Percentiles rank a stretch among this genome's conserved stretches.
These are phyloP conservation scores for Xylaria sp. DNA, from an alignment of 2,329 filamentous ascomycete species.

Conservation along the genomic window DNA sequence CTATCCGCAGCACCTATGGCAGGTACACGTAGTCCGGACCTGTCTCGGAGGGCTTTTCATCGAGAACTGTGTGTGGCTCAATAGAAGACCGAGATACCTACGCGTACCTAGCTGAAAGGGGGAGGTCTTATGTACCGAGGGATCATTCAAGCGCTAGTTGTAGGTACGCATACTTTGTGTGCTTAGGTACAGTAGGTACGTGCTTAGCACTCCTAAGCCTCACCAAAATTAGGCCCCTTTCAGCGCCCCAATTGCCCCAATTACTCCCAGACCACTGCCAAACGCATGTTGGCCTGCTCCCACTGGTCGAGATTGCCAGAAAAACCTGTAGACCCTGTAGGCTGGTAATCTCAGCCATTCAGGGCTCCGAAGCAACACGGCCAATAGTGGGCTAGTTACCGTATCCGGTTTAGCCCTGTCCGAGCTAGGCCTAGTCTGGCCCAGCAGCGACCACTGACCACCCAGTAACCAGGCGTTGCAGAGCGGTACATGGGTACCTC, in stretches of 20 bases:
- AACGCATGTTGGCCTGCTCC: slow-evolving; percentile 17
- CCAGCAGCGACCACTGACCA: no score
- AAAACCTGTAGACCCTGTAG: no score
- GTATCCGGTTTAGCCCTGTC: slow-evolving; percentile 4
- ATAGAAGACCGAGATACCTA: no score
- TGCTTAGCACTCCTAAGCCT: slow-evolving; percentile 21
- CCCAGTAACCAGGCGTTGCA: neutral
- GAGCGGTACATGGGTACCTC: slow-evolving; percentile 21
- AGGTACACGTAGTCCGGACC: neutral
- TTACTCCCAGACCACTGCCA: slow-evolving; percentile 9
- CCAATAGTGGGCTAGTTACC: slow-evolving; percentile 15
- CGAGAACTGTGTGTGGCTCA: no score
- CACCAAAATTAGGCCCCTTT: slow-evolving; percentile 20
- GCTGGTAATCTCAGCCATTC: slow-evolving; percentile 17
- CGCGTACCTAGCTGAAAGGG: slow-evolving; percentile 15
- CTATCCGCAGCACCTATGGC: neutral
- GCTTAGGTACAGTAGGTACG: slow-evolving; percentile 3
- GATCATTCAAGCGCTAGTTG: no score
- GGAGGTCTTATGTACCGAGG: no score
- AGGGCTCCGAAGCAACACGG: neutral
- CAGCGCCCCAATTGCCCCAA: slow-evolving; percentile 5
- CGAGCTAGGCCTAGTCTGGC: neutral
- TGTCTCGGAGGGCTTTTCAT: neutral
- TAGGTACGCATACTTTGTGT: no score
- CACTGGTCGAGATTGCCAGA: slow-evolving; percentile 14